Evolutionary conservation across 495 filamentous ascomycete genomes (phyloP).

Genomic region (Hypoxylon cercidicola): DNA sequence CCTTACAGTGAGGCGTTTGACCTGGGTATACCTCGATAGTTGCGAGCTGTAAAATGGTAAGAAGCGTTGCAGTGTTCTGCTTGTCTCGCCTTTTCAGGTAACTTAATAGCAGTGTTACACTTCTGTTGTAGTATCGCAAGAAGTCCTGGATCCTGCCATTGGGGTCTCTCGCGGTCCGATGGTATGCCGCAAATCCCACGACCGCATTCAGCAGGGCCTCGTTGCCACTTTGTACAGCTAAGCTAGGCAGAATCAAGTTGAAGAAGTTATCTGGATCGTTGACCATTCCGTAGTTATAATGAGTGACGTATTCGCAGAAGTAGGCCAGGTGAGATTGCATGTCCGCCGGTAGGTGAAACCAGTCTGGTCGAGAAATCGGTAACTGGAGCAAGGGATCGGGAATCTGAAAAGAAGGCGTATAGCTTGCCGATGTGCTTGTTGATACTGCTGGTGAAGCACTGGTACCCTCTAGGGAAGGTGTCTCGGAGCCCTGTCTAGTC

Average conservation of each 20-base stretch:
- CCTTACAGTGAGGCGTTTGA: neutral
- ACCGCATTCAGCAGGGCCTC: slow-evolving; percentile 89
- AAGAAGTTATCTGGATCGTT: slow-evolving; percentile 75
- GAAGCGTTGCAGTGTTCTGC: slow-evolving; percentile 77
- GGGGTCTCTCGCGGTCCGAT: slow-evolving; percentile 74
- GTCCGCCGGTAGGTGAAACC: slow-evolving; percentile 69
- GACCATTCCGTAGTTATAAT: slow-evolving; percentile 84
- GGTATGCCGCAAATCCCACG: slow-evolving; percentile 91
- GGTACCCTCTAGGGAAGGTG: slow-evolving; percentile 59
- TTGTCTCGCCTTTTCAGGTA: slow-evolving; percentile 75
- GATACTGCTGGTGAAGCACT: slow-evolving; percentile 62
- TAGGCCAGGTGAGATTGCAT: slow-evolving; percentile 82
- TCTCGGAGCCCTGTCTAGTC: slow-evolving; percentile 60
- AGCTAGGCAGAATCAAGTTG: slow-evolving; percentile 71
- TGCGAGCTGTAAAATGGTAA: slow-evolving; percentile 91
- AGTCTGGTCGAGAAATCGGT: slow-evolving; percentile 46
- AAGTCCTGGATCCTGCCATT: slow-evolving; percentile 81
- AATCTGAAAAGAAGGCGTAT: slow-evolving; percentile 45
- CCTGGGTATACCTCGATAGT: slow-evolving; percentile 81
- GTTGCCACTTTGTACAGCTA: slow-evolving; percentile 71
- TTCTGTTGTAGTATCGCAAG: slow-evolving; percentile 88
- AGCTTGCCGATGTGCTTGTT: slow-evolving; percentile 48
- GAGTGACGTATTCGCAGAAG: slow-evolving; percentile 75
- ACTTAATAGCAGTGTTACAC: slow-evolving; percentile 77
- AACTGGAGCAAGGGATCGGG: slow-evolving; percentile 41